Base-by-base conservation (phyloP, 2,329 filamentous ascomycete species). In the Alternaria ethzedia region DNA sequence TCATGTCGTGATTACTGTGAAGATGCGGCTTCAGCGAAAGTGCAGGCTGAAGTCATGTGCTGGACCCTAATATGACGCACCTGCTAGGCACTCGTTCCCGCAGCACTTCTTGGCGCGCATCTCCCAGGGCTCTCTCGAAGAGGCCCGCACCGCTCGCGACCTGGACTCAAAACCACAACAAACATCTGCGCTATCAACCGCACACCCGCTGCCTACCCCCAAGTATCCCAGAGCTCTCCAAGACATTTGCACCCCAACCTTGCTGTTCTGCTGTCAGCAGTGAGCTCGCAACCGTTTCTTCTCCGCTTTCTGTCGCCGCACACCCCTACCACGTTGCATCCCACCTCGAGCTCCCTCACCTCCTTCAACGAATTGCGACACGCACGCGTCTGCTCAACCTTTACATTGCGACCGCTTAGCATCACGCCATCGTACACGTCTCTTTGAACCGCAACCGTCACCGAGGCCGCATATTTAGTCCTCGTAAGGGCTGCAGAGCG, bases 241-340 rank as follows among this genome's bases (percentile, higher is more conserved):
- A 59, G 57, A 57, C 13, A 49, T 50, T 43, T 32, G 55, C 21
- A 51, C 36, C 17, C 50, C n/a, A 58, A 43, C 57, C 57, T 49
- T 63, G 63, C 61, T 64, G 59, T 62, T 32, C 25, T 49, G 54
- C 59, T 52, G 44, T 50, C 51, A 45, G 32, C 46, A 55, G 36
- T 50, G 54, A 54, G 54, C 55, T 61, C 62, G 61, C 58, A 56
- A 54, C 64, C 59, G 61, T 64, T 71, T 68, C 69, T 69, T 69
- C 71, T 72, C 71, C 69, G 69, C 70, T 74, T 73, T 71, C 67
- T 67, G 61, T 69, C 66, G 69, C 69, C 70, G 70, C 70, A 66
- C 66, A 55, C 60, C 62, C 64, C 59, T 57, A 60, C 66, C 68
- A 74, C 70, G 68, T 69, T 74, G 66, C 67, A 67, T 71, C 68